A percentile compares a stretch with the other conserved stretches of the same genome.
phyloP scores from a whole-genome alignment of 805 yeast species.

The Candida schatavii region DNA sequence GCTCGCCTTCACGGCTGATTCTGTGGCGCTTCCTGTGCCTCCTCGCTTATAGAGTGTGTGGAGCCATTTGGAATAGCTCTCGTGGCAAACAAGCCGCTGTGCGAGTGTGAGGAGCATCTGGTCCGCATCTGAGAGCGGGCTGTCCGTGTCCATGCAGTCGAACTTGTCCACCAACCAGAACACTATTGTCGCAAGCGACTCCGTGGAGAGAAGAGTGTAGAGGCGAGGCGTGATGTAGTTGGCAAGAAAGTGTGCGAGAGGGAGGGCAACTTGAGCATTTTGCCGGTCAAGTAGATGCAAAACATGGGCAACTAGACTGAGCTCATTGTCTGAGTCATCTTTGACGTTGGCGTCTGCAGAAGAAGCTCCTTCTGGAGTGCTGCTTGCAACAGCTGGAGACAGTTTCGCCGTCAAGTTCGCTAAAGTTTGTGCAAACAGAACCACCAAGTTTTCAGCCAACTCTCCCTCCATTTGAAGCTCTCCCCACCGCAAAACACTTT shows the following conservation, averaged over 20 bases:
- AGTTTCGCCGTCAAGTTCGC: slow-evolving; percentile 6
- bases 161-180: slow-evolving; percentile 6
- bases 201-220: background rate
- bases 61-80: slow-evolving; percentile 27
- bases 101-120: slow-evolving; percentile 19
- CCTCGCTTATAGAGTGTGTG: background rate
- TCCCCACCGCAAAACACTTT: background rate
- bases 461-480: background rate
- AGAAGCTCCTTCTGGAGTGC: too few species aligned
- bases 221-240: too few species aligned
- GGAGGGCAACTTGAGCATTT: too few species aligned
- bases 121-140: slow-evolving; percentile 11
- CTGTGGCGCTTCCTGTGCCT: background rate
- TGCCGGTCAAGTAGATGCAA: too few species aligned
- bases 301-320: too few species aligned
- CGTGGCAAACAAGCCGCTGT: slow-evolving; percentile 24
- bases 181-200: background rate
- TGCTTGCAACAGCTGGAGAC: too few species aligned
- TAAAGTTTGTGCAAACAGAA: slow-evolving; percentile 25
- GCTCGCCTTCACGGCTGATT: background rate
- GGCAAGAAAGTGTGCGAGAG: too few species aligned
- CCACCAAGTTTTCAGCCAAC: background rate
- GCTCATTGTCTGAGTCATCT: too few species aligned
- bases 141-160: slow-evolving; percentile 12
- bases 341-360: too few species aligned